Conservation (phyloP, 2,329 filamentous ascomycete species). For the Hymenoscyphus scutula region DNA sequence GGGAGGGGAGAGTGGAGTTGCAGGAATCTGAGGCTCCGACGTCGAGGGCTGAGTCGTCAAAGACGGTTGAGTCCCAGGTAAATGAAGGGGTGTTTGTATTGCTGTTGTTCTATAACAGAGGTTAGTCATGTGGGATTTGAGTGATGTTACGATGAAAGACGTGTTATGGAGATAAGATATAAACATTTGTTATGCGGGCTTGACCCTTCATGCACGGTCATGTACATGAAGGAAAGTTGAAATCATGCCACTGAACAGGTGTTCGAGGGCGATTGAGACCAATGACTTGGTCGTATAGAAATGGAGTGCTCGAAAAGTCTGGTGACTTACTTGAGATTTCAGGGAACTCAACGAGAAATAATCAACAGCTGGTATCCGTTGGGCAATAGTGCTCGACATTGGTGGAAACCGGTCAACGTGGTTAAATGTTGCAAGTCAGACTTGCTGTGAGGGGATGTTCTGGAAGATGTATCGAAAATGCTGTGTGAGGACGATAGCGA, state of each 20-base stretch:
- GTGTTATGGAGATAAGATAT: background rate
- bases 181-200: background rate
- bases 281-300: background rate
- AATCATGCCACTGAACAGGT: background rate
- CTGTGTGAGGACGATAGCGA: background rate
- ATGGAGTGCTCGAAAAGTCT: background rate
- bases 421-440: background rate
- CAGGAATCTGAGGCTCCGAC: slow-evolving; percentile 27
- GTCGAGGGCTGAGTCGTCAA: slow-evolving; percentile 21
- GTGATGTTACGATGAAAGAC: too few species aligned
- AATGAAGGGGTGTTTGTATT: slow-evolving; percentile 18
- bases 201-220: background rate
- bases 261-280: background rate
- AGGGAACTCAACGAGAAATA: slow-evolving; percentile 23
- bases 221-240: background rate
- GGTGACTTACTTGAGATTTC: slow-evolving; percentile 24
- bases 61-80: slow-evolving; percentile 25
- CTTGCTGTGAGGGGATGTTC: background rate
- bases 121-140: slow-evolving; percentile 10
- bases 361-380: slow-evolving; percentile 20
- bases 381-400: slow-evolving; percentile 20
- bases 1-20: slow-evolving; percentile 31
- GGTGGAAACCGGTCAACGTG: slow-evolving; percentile 1
- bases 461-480: background rate
- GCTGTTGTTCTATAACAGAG: slow-evolving; percentile 17